phyloP scores from a whole-genome alignment of 2,329 filamentous ascomycete species.

The Trichophyton verrucosum region DNA sequence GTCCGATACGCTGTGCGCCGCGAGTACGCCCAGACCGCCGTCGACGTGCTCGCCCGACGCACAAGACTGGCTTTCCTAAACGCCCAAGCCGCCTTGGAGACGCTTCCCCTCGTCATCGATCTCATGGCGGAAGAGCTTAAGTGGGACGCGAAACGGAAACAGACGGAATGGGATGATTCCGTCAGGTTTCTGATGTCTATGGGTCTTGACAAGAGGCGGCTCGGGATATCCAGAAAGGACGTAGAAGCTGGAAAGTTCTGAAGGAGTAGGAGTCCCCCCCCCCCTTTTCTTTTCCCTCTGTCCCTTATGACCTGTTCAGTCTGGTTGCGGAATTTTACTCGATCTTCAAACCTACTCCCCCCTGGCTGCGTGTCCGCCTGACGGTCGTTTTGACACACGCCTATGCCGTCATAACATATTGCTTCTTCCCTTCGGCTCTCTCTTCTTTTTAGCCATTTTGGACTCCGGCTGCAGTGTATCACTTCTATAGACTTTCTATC shows the following conservation, averaged over 20 bases:
- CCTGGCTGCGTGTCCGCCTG: background rate
- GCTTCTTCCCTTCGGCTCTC: background rate
- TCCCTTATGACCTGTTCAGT: background rate
- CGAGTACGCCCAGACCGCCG: constrained; percentile 83
- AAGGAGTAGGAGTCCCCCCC: background rate
- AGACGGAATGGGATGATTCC: constrained; percentile 68
- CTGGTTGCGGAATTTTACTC: background rate
- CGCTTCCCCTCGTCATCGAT: constrained; percentile 73
- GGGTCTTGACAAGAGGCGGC: constrained; percentile 46
- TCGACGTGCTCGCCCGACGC: constrained; percentile 74
- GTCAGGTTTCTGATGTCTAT: constrained; percentile 48
- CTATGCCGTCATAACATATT: background rate
- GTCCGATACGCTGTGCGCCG: constrained; percentile 75
- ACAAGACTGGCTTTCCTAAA: constrained; percentile 83
- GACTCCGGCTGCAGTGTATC: background rate
- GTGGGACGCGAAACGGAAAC: constrained; percentile 53
- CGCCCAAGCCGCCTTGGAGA: constrained; percentile 77
- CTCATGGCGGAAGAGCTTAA: constrained; percentile 69
- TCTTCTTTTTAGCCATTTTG: background rate
- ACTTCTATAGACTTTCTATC: background rate
- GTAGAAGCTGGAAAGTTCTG: constrained; percentile 35
- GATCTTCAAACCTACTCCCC: too few relatives aligned
- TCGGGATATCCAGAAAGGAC: constrained; percentile 43
- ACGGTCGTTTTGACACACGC: background rate
- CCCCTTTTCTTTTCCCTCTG: background rate